Evolutionary conservation across 495 filamentous ascomycete genomes (phyloP).

Genomic region (Talaromyces adpressus): DNA sequence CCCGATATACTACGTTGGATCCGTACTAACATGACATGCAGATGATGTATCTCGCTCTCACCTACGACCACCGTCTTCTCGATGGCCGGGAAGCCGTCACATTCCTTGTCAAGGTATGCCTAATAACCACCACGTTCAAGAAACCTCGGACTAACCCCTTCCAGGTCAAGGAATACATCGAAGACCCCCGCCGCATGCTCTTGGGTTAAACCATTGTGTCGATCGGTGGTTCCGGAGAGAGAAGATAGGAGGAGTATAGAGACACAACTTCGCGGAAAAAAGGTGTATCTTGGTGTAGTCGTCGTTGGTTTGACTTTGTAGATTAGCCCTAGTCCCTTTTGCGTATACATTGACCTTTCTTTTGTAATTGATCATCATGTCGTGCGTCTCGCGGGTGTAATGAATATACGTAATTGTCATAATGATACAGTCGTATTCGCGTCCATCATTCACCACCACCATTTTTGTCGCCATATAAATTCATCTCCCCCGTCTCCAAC

Average conservation of each 20-base stretch:
- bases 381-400: conserved; percentile 4
- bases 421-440: background rate
- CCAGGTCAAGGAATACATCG: conserved; percentile 89
- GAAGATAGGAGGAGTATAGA: background rate
- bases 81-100: conserved; percentile 95
- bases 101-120: conserved; percentile 80
- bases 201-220: conserved; percentile 37
- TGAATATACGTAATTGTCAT: background rate
- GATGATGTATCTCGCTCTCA: conserved; percentile 99
- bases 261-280: background rate
- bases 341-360: background rate
- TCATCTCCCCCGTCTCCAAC: conserved; percentile 30
- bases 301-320: background rate
- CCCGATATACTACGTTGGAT: background rate
- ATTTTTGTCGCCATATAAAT: background rate
- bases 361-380: conserved; percentile 20
- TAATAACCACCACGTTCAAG: background rate
- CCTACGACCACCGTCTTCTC: conserved; percentile 92
- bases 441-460: background rate
- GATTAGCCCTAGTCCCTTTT: background rate
- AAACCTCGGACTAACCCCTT: conserved; percentile 7
- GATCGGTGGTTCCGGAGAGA: background rate
- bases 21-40: conserved; percentile 23
- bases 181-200: conserved; percentile 92
- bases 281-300: background rate